A percentile compares a stretch with the other conserved stretches of the same genome.
Conservation (phyloP, 1,284 basidiomycete genomes). For the Cutaneotrichosporon cavernicola region DNA sequence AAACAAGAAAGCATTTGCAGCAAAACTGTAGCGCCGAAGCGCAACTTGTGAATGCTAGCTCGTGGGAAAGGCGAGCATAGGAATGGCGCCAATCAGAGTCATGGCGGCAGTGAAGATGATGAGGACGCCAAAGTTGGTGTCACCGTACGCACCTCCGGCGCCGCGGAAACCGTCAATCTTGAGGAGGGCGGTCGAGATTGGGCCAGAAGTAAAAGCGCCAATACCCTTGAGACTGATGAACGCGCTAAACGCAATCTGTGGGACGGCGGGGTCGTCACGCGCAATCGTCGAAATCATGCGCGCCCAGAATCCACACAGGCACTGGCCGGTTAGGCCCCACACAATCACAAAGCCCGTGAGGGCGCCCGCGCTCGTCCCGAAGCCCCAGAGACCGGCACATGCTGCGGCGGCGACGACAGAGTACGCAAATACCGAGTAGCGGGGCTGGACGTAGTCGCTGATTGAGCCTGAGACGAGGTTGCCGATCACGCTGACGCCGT, state of each 20-base stretch:
- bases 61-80: constrained; percentile 10
- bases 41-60: background rate
- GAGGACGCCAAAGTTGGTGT: constrained; percentile 32
- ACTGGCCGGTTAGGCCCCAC: constrained; percentile 37
- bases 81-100: constrained; percentile 12
- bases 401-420: constrained; percentile 41
- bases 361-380: constrained; percentile 35
- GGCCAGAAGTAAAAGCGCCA: constrained; percentile 38
- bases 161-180: constrained; percentile 17
- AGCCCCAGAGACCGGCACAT: constrained; percentile 51
- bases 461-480: constrained; percentile 41
- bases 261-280: constrained; percentile 44
- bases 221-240: constrained; percentile 48
- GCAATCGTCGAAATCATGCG: constrained; percentile 38
- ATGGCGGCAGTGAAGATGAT: constrained; percentile 38
- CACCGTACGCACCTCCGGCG: constrained; percentile 34
- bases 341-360: constrained; percentile 37
- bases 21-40: background rate
- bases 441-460: constrained; percentile 41
- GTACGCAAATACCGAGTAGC: constrained; percentile 37
- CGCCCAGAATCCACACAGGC: constrained; percentile 41
- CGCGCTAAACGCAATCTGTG: constrained; percentile 39
- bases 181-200: constrained; percentile 36
- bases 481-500: constrained; percentile 36
- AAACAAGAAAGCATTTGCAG: background rate